phyloP scores from a whole-genome alignment of 2,329 filamentous ascomycete species.

The Aspergillus udagawae region DNA sequence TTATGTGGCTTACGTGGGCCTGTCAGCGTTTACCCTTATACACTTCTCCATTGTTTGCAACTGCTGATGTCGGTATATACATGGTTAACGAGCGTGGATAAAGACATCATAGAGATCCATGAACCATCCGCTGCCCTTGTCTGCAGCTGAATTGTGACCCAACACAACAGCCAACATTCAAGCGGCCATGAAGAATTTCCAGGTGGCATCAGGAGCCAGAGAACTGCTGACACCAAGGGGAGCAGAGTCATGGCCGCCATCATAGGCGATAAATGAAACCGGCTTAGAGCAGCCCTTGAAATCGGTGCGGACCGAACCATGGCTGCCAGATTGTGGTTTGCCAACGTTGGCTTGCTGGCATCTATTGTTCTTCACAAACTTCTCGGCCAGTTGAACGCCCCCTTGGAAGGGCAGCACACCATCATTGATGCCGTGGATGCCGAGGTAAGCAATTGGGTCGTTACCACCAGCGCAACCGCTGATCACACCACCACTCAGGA shows the following conservation, averaged over 20 bases:
- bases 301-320: conserved; percentile 6
- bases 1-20: too few species aligned
- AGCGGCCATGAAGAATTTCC: conserved; percentile 12
- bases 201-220: conserved; percentile 13
- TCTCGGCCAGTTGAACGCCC: conserved; percentile 37
- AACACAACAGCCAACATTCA: neutral
- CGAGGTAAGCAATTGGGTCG: conserved; percentile 39
- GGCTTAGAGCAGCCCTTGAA: conserved; percentile 10
- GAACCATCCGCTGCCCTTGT: neutral
- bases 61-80: neutral
- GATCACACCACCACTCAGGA: conserved; percentile 30
- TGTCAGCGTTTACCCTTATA: neutral
- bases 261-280: conserved; percentile 14
- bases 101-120: neutral
- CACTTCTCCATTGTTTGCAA: neutral
- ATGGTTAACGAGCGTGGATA: neutral
- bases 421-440: conserved; percentile 39
- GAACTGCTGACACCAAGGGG: conserved; percentile 9
- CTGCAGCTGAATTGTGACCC: neutral
- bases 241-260: conserved; percentile 12
- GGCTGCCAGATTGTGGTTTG: conserved; percentile 4
- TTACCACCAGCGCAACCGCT: conserved; percentile 37
- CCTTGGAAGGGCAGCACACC: conserved; percentile 32
- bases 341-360: conserved; percentile 21
- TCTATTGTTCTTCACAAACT: conserved; percentile 37